These are phyloP conservation scores for Evernia prunastri DNA, from an alignment of 495 filamentous ascomycete genomes.

Conservation along the genomic window DNA sequence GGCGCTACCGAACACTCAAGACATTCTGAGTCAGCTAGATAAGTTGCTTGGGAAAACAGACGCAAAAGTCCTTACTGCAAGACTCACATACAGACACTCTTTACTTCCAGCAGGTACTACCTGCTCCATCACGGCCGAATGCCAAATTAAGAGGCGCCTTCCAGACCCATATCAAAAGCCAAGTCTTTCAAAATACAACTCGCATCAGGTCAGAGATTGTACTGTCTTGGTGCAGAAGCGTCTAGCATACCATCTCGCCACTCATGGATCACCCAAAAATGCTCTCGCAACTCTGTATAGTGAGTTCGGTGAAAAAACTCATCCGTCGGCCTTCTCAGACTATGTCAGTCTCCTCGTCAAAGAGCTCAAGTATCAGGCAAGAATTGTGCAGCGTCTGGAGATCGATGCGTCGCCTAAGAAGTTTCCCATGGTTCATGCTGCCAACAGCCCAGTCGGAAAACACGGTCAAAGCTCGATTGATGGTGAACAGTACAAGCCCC, in stretches of 20 bases:
- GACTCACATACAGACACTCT: conserved; percentile 29
- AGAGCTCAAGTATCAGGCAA: conserved; percentile 26
- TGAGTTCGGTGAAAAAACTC: conserved; percentile 23
- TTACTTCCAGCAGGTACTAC: conserved; percentile 21
- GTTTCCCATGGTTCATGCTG: neutral
- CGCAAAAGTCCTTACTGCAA: conserved; percentile 24
- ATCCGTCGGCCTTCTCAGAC: conserved; percentile 18
- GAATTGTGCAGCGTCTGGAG: conserved; percentile 13
- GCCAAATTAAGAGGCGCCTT: conserved; percentile 8
- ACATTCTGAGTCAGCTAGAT: conserved; percentile 24
- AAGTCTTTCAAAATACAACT: neutral
- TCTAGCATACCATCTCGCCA: conserved; percentile 23
- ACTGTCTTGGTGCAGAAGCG: conserved; percentile 23
- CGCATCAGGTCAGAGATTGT: conserved; percentile 1
- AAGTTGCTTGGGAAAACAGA: conserved; percentile 19
- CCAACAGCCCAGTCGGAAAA: neutral
- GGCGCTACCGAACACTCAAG: conserved; percentile 2
- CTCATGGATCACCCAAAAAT: conserved; percentile 17
- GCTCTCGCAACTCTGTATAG: conserved; percentile 20
- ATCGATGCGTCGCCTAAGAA: conserved; percentile 7
- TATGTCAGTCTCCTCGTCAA: conserved; percentile 23
- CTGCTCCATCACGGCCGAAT: conserved; percentile 16
- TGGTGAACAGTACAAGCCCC: neutral
- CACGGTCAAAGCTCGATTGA: conserved; percentile 7
- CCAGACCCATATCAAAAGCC: neutral